Conservation (phyloP, 495 filamentous ascomycete genomes). For the Neurospora terricola region DNA sequence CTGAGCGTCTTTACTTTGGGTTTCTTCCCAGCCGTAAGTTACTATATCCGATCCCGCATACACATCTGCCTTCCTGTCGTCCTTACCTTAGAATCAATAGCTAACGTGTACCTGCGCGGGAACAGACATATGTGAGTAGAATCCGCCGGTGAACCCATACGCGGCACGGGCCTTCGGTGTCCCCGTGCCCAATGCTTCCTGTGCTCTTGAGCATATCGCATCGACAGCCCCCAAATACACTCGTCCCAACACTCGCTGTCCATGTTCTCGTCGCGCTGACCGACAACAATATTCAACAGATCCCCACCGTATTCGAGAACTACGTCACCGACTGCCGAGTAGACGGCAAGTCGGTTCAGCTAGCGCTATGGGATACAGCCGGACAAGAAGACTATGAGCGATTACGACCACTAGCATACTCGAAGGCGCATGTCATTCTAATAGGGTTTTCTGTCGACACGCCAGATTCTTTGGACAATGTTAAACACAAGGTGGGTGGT, state of each 20-base stretch:
- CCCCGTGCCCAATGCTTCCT: background rate
- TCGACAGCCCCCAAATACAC: background rate
- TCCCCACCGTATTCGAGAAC: constrained; percentile 98
- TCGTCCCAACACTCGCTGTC: background rate
- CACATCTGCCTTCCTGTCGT: background rate
- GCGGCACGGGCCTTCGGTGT: background rate
- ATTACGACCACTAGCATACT: constrained; percentile 89
- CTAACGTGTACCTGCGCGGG: constrained; percentile 7
- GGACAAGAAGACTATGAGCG: constrained; percentile 98
- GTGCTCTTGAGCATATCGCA: background rate
- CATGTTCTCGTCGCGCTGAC: constrained; percentile 1
- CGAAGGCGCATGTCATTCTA: constrained; percentile 93
- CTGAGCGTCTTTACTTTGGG: constrained; percentile 96
- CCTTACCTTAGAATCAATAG: background rate
- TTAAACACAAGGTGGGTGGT: constrained; percentile 79
- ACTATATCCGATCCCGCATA: background rate
- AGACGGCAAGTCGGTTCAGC: constrained; percentile 93
- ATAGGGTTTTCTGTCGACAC: constrained; percentile 95
- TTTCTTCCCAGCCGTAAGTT: constrained; percentile 92
- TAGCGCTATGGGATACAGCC: constrained; percentile 99
- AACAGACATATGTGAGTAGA: constrained; percentile 61
- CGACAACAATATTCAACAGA: constrained; percentile 40
- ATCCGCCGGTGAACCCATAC: background rate
- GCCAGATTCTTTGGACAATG: constrained; percentile 94
- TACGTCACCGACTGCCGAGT: constrained; percentile 99